phyloP scores from a whole-genome alignment of 768 basidiomycete species.

The Mycena alexandri region DNA sequence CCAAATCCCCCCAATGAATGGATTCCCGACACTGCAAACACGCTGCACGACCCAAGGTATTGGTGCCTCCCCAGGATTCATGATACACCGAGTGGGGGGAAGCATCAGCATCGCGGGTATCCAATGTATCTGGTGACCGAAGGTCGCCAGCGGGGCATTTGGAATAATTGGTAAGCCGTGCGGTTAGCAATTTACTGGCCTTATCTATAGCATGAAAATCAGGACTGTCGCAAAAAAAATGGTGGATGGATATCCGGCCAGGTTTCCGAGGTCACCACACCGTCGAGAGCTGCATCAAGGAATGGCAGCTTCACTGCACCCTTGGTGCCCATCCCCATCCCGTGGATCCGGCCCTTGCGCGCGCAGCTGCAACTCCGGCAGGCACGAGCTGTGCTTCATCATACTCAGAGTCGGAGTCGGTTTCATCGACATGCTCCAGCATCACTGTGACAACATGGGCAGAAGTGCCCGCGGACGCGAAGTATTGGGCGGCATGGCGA shows the following conservation, averaged over 20 bases:
- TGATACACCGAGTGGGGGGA: too few relatives aligned
- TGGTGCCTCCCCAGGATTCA: background rate
- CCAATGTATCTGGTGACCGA: background rate
- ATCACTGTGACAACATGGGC: background rate
- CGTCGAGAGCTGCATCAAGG: background rate
- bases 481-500: background rate
- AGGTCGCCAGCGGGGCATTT: background rate
- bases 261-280: background rate
- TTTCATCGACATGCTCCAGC: too few relatives aligned
- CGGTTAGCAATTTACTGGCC: too few relatives aligned
- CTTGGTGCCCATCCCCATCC: constrained; percentile 8
- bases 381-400: too few relatives aligned
- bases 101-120: too few relatives aligned
- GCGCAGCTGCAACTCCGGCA: too few relatives aligned
- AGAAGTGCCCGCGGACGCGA: background rate
- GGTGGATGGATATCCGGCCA: background rate
- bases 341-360: background rate
- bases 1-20: background rate
- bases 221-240: background rate
- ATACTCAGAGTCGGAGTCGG: too few relatives aligned
- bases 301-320: constrained; percentile 1
- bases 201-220: background rate
- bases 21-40: background rate
- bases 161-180: background rate
- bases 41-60: too few relatives aligned